Conservation (phyloP, 345 rosid species). For the Carallia pectinifolia region DNA sequence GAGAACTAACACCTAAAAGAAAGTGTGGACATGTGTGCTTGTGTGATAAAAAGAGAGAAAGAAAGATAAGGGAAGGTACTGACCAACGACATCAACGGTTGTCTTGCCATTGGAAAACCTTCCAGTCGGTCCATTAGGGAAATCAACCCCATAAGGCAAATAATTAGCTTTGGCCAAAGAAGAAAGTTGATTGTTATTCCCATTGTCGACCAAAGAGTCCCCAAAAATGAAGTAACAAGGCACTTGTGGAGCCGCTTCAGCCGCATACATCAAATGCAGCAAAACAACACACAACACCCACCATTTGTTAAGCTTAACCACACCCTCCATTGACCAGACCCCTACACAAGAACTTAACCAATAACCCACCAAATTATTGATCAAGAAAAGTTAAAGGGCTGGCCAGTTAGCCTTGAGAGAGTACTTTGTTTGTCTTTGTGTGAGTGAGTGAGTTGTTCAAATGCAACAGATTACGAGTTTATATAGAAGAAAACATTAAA, state of each 20-base stretch:
- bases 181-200: constrained; percentile 3
- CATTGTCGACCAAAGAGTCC: constrained; percentile 9
- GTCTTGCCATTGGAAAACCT: constrained; percentile 14
- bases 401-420: neutral
- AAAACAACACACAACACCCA: neutral
- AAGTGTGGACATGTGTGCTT: no score
- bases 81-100: constrained; percentile 4
- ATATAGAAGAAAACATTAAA: neutral
- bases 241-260: constrained; percentile 3
- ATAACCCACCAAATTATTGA: neutral
- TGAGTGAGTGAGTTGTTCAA: neutral
- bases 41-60: neutral
- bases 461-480: neutral
- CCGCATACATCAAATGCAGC: neutral
- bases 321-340: neutral
- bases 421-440: neutral
- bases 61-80: neutral
- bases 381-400: neutral
- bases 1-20: no score
- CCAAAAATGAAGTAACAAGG: constrained; percentile 7
- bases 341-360: neutral
- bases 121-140: constrained; percentile 7
- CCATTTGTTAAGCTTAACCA: neutral
- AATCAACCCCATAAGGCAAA: constrained; percentile 16
- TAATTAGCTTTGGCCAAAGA: constrained; percentile 9